Percentiles rank a stretch among this genome's conserved stretches.
Evolutionary conservation across 2,329 filamentous ascomycete genomes (phyloP).

Genomic region (Alternaria burnsii): DNA sequence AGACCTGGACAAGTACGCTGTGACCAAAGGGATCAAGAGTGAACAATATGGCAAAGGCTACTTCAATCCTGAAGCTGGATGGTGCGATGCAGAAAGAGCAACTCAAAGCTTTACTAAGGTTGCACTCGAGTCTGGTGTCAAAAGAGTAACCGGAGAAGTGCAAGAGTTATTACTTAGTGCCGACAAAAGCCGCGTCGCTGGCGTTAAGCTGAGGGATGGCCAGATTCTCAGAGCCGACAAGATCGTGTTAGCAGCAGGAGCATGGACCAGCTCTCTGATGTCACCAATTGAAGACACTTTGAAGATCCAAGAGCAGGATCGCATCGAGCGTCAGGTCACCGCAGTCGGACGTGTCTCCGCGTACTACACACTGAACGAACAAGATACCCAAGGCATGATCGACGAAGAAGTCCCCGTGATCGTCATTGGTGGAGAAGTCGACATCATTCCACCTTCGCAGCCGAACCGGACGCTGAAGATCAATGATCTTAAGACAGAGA

Average conservation of each 20-base stretch:
- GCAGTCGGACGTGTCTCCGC: slow-evolving; percentile 69
- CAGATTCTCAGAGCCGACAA: slow-evolving; percentile 60
- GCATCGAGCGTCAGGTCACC: slow-evolving; percentile 62
- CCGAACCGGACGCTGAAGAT: slow-evolving; percentile 64
- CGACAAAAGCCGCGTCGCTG: slow-evolving; percentile 43
- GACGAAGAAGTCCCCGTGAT: slow-evolving; percentile 64
- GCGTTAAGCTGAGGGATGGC: slow-evolving; percentile 61
- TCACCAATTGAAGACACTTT: slow-evolving; percentile 58
- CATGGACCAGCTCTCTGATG: slow-evolving; percentile 64
- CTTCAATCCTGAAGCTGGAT: slow-evolving; percentile 62
- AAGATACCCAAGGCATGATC: slow-evolving; percentile 54
- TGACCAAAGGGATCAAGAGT: slow-evolving; percentile 42
- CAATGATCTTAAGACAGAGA: slow-evolving; percentile 65
- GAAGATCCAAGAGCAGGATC: slow-evolving; percentile 54
- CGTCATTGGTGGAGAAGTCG: slow-evolving; percentile 57
- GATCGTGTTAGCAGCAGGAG: slow-evolving; percentile 64
- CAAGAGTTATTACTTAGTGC: slow-evolving; percentile 54
- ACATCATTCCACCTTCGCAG: slow-evolving; percentile 60
- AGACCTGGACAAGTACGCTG: slow-evolving; percentile 55
- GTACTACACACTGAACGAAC: slow-evolving; percentile 62
- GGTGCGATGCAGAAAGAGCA: slow-evolving; percentile 61
- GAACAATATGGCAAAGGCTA: slow-evolving; percentile 51
- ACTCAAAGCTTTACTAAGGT: slow-evolving; percentile 56
- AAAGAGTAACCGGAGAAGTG: slow-evolving; percentile 56
- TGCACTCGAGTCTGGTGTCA: slow-evolving; percentile 56